phyloP scores from a whole-genome alignment of 176 grass and related monocot genomes.

The Juncus effusus region DNA sequence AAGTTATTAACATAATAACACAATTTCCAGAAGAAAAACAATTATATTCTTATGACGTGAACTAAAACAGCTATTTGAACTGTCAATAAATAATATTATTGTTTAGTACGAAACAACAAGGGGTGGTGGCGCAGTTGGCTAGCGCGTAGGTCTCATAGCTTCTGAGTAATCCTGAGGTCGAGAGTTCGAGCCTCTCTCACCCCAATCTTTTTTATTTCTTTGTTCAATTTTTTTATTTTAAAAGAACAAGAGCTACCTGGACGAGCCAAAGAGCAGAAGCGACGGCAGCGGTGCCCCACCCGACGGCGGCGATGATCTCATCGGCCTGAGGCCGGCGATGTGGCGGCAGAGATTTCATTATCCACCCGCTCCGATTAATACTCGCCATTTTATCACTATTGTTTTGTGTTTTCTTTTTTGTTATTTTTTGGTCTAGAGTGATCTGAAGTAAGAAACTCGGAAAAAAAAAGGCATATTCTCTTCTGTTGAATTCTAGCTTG shows the following conservation, averaged over 20 bases:
- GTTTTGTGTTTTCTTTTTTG: too few species aligned
- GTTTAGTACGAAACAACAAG: background rate
- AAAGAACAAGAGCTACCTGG: constrained; percentile 29
- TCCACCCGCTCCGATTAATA: background rate
- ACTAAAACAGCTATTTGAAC: too few species aligned
- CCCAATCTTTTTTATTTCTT: constrained; percentile 22
- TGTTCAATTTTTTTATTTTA: background rate
- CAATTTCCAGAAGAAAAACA: background rate
- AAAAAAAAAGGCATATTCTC: background rate
- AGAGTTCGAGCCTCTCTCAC: constrained; percentile 84
- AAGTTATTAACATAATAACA: background rate
- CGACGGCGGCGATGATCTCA: constrained; percentile 22
- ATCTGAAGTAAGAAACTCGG: background rate
- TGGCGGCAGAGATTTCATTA: constrained; percentile 27
- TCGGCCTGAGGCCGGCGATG: constrained; percentile 23
- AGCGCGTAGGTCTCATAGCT: constrained; percentile 90
- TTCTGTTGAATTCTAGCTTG: too few species aligned
- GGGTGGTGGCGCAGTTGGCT: constrained; percentile 67
- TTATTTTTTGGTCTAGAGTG: too few species aligned
- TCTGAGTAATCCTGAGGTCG: constrained; percentile 66
- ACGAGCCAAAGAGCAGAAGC: constrained; percentile 33
- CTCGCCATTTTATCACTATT: background rate
- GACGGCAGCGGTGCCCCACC: constrained; percentile 33
- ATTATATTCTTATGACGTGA: too few species aligned
- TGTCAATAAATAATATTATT: too few species aligned